Conservation (phyloP, 805 yeast species). For the Ogataea philodendri region DNA sequence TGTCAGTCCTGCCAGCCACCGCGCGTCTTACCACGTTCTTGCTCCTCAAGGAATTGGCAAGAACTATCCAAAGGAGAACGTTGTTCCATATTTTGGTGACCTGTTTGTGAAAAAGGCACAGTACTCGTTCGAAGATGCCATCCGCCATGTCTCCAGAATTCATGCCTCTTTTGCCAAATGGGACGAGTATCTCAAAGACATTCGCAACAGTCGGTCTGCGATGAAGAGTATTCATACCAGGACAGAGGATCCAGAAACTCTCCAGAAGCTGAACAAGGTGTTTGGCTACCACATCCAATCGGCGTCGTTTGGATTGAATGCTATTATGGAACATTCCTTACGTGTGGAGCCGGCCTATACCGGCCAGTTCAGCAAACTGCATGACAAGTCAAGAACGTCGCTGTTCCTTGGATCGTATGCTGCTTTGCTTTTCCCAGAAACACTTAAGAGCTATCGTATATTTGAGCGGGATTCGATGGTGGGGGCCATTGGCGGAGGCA, state of each 20-base stretch:
- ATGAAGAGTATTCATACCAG: constrained; percentile 4
- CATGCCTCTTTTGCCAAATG: constrained; percentile 76
- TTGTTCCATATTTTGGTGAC: constrained; percentile 91
- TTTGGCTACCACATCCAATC: constrained; percentile 42
- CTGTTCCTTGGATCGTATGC: constrained; percentile 60
- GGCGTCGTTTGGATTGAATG: constrained; percentile 46
- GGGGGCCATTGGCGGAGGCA: constrained; percentile 51
- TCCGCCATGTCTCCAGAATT: constrained; percentile 63
- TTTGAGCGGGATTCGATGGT: constrained; percentile 52
- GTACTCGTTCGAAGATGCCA: constrained; percentile 48
- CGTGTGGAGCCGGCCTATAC: constrained; percentile 56
- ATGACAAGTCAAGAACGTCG: constrained; percentile 51
- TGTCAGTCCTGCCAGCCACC: constrained; percentile 52
- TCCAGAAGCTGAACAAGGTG: constrained; percentile 34
- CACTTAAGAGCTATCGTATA: constrained; percentile 52
- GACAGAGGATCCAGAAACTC: constrained; percentile 8
- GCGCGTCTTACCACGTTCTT: constrained; percentile 66
- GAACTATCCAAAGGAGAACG: constrained; percentile 68
- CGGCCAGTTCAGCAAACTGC: constrained; percentile 43
- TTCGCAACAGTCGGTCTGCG: constrained; percentile 39
- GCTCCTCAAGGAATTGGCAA: constrained; percentile 88
- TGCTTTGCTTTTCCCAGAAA: constrained; percentile 62
- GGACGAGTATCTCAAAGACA: constrained; percentile 63
- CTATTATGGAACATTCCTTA: constrained; percentile 64
- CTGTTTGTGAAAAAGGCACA: constrained; percentile 51